phyloP scores from a whole-genome alignment of 2,329 filamentous ascomycete species.

The Decorospora gaudefroyi region DNA sequence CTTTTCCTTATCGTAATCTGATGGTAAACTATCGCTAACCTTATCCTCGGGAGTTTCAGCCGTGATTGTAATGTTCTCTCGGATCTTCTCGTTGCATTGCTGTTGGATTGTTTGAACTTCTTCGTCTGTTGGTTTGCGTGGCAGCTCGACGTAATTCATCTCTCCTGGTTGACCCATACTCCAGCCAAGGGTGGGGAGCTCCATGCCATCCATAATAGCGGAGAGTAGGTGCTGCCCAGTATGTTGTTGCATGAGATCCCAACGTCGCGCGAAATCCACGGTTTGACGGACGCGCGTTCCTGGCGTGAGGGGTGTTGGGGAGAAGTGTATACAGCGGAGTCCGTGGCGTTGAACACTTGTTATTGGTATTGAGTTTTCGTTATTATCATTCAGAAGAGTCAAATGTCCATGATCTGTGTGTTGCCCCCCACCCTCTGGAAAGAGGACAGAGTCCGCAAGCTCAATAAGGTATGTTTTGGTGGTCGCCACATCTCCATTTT shows the following conservation, averaged over 20 bases:
- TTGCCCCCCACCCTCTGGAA: conserved; percentile 43
- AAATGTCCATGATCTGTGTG: conserved; percentile 40
- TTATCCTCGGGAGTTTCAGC: conserved; percentile 39
- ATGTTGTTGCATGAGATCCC: conserved; percentile 46
- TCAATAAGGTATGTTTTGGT: conserved; percentile 38
- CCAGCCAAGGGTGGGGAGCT: conserved; percentile 38
- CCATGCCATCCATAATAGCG: conserved; percentile 40
- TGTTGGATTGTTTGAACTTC: conserved; percentile 35
- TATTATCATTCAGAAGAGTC: conserved; percentile 24
- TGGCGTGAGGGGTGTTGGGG: conserved; percentile 88
- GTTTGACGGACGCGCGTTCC: conserved; percentile 51
- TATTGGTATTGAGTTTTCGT: conserved; percentile 30
- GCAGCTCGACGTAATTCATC: conserved; percentile 43
- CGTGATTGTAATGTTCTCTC: conserved; percentile 35
- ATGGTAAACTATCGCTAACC: conserved; percentile 33
- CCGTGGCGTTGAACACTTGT: conserved; percentile 46
- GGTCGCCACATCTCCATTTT: conserved; percentile 11
- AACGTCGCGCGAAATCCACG: conserved; percentile 37
- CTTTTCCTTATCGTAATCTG: conserved; percentile 41
- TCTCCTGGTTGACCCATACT: conserved; percentile 41
- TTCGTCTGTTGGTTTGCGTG: conserved; percentile 34
- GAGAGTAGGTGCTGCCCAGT: conserved; percentile 45
- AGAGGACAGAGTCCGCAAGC: conserved; percentile 41
- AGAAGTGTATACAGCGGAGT: conserved; percentile 71
- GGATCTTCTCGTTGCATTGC: conserved; percentile 36